Evolutionary conservation across 768 basidiomycete species (phyloP), one percentile per base, ranked within the genome.

Genomic region (Boletus sp.): DNA sequence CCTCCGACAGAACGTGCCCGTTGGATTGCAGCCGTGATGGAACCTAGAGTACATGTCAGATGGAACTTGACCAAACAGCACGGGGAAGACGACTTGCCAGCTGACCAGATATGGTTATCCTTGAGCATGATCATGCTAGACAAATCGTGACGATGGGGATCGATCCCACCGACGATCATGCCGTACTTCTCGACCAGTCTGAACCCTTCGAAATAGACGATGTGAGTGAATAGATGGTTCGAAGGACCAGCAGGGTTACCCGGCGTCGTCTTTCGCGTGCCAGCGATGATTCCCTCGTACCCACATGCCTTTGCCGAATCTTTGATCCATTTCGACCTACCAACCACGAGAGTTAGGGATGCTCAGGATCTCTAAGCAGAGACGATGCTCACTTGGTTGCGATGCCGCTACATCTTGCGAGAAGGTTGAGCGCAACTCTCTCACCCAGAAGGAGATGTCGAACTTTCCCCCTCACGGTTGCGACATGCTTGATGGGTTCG

Each of bases 111-210:
- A 70, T 99, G 97, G 70, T 99, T 99, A 66, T 99, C 97, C 74
- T 98, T 98, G 66, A 99, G 84, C 97, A 99, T 99, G 68, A 99
- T 95, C 97, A 99, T 98, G 70, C 90, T 92, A 30, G 92, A 94
- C n/a, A 98, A 80, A 72, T 98, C 95, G 63, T 97, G 89, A 24
- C 97, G 84, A 76, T 99, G 97, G 9, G 92, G 77, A 70, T 99
- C 96, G 64, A 98, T 89, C 7, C 97, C 97, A 17, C 97, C 97
- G 14, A 98, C 92, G 45, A 98, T 75, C 97, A 99, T 98, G 4
- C 88, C 97, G 70, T 99, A 98, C 73, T 99, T 99, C 74, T 99
- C 97, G 6, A 98, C 95, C 32, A 98, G 78, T 47, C 97, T 80
- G 77, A 99, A 99, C 3, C 96, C 89, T 90, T 51, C 8, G 29